Base-by-base conservation (phyloP, 805 yeast genomes). In the Candida sanyiensis region DNA sequence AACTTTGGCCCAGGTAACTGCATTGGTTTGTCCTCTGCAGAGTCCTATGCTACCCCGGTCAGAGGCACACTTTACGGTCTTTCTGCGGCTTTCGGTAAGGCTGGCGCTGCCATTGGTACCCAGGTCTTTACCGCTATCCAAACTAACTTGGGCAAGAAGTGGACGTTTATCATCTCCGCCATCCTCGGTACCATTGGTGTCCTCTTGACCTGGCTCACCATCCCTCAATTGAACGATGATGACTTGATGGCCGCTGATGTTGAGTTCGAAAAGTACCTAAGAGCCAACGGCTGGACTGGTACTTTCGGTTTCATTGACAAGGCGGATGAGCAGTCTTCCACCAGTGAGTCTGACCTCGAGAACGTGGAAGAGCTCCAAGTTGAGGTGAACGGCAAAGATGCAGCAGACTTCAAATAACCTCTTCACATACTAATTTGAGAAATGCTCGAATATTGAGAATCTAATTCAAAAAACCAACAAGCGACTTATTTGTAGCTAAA, bases 21-120 rank as follows among this genome's bases (percentile, higher is more conserved):
- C 69, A 63, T 83, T 69, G 90, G 90, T 10, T 67, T 84, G 40
- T 62, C 69, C 1, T 68, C 81, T 9, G 72, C 83, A 19, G 90
- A 83, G 59, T 68, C 75, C 5, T 83, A 69, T 50, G 88, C 93
- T 15, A 80, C 89, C 7, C 83, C 85, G 11, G 76, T 83, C 30
- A 69, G 93, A 59, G 90, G 89, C 27, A 79, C 87, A 1, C 66
- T 74, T 35, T 83, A 83, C 51, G 90, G 90, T 27, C 49, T 83
- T 17, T 71, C 83, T 33, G 93, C 93, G 27, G 93, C 89, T 3
- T 64, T 81, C 34, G 93, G 93, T 41, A 83, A 83, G 58, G 82
- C 80, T 19, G 94, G 93, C 40, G 93, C 90, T n/a, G 88, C 81
- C 17, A 77, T 81, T 16, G 93, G 93, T 21, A 81, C 88, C 18